Evolutionary conservation across 345 rosid genomes (phyloP), one percentile per base, ranked within the genome.

Genomic region (Eucalyptus polyanthemos): DNA sequence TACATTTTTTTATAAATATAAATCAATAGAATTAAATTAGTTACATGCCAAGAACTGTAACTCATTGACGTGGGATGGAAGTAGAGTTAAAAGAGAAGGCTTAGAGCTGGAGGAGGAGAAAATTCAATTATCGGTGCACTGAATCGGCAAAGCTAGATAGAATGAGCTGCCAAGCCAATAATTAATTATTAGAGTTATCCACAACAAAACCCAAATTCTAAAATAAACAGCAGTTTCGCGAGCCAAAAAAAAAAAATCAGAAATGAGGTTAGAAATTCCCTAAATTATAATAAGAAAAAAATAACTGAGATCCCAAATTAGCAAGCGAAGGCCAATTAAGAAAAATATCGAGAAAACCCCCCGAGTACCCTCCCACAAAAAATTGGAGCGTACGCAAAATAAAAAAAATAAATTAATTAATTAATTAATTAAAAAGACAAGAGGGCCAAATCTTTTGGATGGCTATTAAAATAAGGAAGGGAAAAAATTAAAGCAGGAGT

Each of bases 1-100:
- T 17, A 3, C 0, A 4, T 16, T 51, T 6, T 6, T 8, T 8
- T 7, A n/a, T 14, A 14, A n/a, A 1, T 22, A 31, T 16, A 31
- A 67, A n/a, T 9, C 22, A 5, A 69, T 16, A 2, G 24, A 69
- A 3, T 31, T 31, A 31, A 31, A 31, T 16, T 16, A 31, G 3
- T 31, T 4, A 31, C 11, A 1, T 31, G 24, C 10, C 37, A 16
- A 69, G 11, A 2, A 14, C 2, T 2, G 13, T 5, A 4, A 56
- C 27, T 22, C 12, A 10, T 22, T 22, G 6, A 24, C 12, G 0
- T 3, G 14, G 29, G 62, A 24, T 5, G 62, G 13, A 24, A 56
- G 29, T 10, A 24, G 62, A 56, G 27, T 2, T 10, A 10, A 24
- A 0, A 22, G 62, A 56, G 21, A 10, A 56, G 62, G 12, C 62